Percentiles rank a stretch among this genome's conserved stretches.
phyloP scores from a whole-genome alignment of 2,329 filamentous ascomycete species.

The Zarea fungicola region DNA sequence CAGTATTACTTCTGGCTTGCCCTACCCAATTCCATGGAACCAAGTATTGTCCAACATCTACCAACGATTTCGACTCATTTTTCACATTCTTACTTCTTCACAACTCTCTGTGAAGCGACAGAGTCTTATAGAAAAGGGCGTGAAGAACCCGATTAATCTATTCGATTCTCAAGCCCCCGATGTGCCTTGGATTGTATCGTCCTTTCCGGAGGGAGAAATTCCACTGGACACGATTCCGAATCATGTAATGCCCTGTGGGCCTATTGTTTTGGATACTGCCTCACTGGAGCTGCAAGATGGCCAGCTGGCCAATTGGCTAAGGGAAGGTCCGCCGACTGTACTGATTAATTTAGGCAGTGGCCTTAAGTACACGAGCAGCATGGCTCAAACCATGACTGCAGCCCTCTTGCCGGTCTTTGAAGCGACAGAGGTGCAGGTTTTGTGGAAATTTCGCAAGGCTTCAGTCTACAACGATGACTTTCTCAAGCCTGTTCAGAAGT shows the following conservation, averaged over 20 bases:
- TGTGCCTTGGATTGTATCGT: not conserved
- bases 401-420: slow-evolving; percentile 3
- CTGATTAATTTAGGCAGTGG: not conserved
- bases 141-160: too few species aligned
- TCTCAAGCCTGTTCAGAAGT: slow-evolving; percentile 6
- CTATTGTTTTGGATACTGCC: not conserved
- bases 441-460: slow-evolving; percentile 26
- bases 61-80: too few species aligned
- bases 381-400: not conserved
- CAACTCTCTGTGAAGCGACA: too few species aligned
- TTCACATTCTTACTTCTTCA: too few species aligned
- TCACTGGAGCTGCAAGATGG: not conserved
- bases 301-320: not conserved
- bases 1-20: too few species aligned
- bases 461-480: slow-evolving; percentile 14
- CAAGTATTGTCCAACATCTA: too few species aligned
- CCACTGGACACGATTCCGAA: not conserved
- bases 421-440: slow-evolving; percentile 21
- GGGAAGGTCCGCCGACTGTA: not conserved
- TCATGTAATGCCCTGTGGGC: not conserved
- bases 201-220: not conserved
- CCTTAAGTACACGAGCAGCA: not conserved
- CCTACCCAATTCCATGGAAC: too few species aligned
- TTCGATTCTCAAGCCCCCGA: too few species aligned
- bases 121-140: too few species aligned